Conservation (phyloP, 352 stramenopile species). For the Peronospora tabacina region DNA sequence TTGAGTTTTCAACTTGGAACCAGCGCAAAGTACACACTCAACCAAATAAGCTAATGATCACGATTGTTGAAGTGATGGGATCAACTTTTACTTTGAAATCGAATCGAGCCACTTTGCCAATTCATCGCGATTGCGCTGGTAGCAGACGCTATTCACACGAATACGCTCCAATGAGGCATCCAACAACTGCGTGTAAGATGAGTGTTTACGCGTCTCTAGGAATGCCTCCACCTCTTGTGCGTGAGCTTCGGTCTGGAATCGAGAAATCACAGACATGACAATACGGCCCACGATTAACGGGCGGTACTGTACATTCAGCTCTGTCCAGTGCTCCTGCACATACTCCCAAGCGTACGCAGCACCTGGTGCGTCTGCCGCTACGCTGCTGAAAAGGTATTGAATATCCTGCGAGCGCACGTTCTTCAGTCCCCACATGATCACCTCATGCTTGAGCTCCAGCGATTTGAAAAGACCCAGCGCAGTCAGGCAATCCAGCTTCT, state of each 20-base stretch:
- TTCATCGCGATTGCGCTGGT: conserved; percentile 42
- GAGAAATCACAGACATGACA: conserved; percentile 45
- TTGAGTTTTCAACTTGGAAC: no score
- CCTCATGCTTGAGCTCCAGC: conserved; percentile 48
- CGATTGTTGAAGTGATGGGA: no score
- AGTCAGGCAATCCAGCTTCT: conserved; percentile 74
- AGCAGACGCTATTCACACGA: conserved; percentile 60
- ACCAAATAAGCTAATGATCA: no score
- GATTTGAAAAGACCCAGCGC: conserved; percentile 59
- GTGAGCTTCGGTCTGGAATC: conserved; percentile 56
- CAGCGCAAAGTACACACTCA: no score
- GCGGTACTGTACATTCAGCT: conserved; percentile 59
- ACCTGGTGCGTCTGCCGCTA: conserved; percentile 50
- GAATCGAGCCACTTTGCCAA: conserved; percentile 48
- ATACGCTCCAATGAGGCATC: conserved; percentile 69
- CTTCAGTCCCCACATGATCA: conserved; percentile 60
- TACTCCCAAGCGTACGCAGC: conserved; percentile 61
- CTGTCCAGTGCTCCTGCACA: conserved; percentile 57
- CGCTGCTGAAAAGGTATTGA: conserved; percentile 64
- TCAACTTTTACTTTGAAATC: conserved; percentile 2
- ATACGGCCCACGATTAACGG: conserved; percentile 61
- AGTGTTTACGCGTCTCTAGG: conserved; percentile 54
- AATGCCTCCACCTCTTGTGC: conserved; percentile 54
- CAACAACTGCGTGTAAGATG: conserved; percentile 54
- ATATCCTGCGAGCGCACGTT: conserved; percentile 80